Evolutionary conservation across 495 filamentous ascomycete species (phyloP).

Genomic region (Rostrohypoxylon terebratum): DNA sequence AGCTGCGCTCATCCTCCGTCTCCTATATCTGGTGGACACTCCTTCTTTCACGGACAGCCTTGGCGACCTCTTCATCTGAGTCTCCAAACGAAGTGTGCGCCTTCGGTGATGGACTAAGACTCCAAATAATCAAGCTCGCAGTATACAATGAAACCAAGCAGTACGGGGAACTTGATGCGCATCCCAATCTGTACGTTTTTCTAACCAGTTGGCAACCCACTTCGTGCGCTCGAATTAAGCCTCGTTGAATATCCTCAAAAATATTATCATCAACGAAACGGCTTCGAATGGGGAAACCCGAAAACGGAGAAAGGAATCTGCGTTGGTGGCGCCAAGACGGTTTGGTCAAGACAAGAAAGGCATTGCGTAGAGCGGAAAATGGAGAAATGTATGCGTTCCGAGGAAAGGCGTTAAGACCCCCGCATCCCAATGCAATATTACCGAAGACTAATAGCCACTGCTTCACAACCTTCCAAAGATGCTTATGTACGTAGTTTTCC

Average conservation of each 20-base stretch:
- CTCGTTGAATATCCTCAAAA: neutral
- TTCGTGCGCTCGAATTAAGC: neutral
- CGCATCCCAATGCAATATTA: constrained; percentile 58
- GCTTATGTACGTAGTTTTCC: constrained; percentile 51
- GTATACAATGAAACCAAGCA: constrained; percentile 1
- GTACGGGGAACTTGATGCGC: constrained; percentile 4
- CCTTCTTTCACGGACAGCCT: neutral
- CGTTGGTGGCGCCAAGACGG: constrained; percentile 3
- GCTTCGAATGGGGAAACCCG: neutral
- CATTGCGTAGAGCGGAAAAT: constrained; percentile 33
- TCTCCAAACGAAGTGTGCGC: neutral
- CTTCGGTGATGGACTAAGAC: constrained; percentile 10
- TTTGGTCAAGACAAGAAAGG: neutral
- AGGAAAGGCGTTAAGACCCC: constrained; percentile 47
- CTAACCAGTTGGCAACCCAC: neutral
- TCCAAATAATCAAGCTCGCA: neutral
- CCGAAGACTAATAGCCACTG: constrained; percentile 53
- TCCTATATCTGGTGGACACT: constrained; percentile 1
- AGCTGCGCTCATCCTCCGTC: constrained; percentile 16
- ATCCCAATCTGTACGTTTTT: neutral
- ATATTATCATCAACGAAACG: neutral
- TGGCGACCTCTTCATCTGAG: neutral
- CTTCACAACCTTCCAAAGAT: constrained; percentile 51
- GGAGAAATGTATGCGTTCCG: constrained; percentile 48
- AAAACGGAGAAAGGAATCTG: neutral